Evolutionary conservation across 208 protist species (phyloP).

Genomic region (Acanthamoeba polyphaga): DNA sequence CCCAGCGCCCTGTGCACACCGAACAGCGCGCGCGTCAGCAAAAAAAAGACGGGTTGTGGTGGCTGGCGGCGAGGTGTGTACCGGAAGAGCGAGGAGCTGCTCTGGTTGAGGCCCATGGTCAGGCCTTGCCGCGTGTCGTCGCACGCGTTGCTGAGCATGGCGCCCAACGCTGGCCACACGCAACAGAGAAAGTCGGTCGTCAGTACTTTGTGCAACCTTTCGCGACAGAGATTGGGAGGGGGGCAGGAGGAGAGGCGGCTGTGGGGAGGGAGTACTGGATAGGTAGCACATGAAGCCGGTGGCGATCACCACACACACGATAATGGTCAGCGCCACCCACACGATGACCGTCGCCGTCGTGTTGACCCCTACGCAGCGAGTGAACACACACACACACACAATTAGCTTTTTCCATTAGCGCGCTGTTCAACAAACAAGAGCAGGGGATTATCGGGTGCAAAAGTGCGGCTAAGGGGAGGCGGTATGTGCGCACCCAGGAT

Average conservation of each 20-base stretch:
- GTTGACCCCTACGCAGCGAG: background rate
- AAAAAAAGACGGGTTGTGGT: background rate
- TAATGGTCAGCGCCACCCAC: background rate
- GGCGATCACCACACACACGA: background rate
- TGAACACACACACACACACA: background rate
- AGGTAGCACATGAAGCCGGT: conserved; percentile 28
- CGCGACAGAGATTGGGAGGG: background rate
- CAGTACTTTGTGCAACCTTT: background rate
- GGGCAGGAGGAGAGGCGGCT: background rate
- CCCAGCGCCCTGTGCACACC: background rate
- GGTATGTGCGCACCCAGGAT: background rate
- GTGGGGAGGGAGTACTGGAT: background rate
- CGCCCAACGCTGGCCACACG: background rate
- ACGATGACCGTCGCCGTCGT: background rate
- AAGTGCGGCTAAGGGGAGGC: too few species aligned
- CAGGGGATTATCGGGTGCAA: background rate
- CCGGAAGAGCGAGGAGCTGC: conserved; percentile 12
- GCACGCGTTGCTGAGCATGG: conserved; percentile 30
- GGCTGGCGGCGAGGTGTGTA: background rate
- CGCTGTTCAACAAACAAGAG: background rate
- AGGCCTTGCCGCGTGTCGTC: background rate
- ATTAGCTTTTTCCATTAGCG: background rate
- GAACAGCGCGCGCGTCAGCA: background rate
- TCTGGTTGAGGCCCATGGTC: conserved; percentile 31
- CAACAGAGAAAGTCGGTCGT: background rate